Evolutionary conservation across 2,329 filamentous ascomycete genomes (phyloP).

Genomic region (Fusarium proliferatum): DNA sequence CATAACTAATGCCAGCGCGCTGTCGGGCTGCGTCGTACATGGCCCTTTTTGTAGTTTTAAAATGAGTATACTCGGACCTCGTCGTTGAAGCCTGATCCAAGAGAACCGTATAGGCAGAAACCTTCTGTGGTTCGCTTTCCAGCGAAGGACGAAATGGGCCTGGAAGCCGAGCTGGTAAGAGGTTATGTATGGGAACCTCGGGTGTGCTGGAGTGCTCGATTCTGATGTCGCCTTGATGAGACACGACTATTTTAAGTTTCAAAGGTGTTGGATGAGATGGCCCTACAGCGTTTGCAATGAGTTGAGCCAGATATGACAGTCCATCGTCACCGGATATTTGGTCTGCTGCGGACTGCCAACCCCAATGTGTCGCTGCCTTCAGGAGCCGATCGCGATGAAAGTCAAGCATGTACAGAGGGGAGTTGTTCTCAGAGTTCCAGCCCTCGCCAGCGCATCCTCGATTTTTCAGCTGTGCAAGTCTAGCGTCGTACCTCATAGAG

Average conservation of each 20-base stretch:
- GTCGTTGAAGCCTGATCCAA: slow-evolving; percentile 56
- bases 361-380: slow-evolving; percentile 68
- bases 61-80: slow-evolving; percentile 76
- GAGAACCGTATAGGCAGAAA: slow-evolving; percentile 55
- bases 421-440: slow-evolving; percentile 65
- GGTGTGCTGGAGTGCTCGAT: slow-evolving; percentile 54
- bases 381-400: slow-evolving; percentile 83
- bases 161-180: slow-evolving; percentile 69
- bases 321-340: slow-evolving; percentile 59
- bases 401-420: slow-evolving; percentile 81
- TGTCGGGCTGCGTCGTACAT: slow-evolving; percentile 78
- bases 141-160: slow-evolving; percentile 50
- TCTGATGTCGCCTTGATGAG: slow-evolving; percentile 58
- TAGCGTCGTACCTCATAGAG: slow-evolving; percentile 76
- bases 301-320: slow-evolving; percentile 52
- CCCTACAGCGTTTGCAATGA: slow-evolving; percentile 52
- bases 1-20: slow-evolving; percentile 65
- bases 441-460: slow-evolving; percentile 55
- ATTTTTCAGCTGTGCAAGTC: slow-evolving; percentile 59
- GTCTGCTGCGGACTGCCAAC: slow-evolving; percentile 61
- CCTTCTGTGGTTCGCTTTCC: slow-evolving; percentile 41
- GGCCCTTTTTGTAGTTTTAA: slow-evolving; percentile 83
- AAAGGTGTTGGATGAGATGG: slow-evolving; percentile 50
- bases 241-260: slow-evolving; percentile 67
- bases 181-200: slow-evolving; percentile 58